Conservation (phyloP, 306 rosid species). For the Amphicarpaea edgeworthii region DNA sequence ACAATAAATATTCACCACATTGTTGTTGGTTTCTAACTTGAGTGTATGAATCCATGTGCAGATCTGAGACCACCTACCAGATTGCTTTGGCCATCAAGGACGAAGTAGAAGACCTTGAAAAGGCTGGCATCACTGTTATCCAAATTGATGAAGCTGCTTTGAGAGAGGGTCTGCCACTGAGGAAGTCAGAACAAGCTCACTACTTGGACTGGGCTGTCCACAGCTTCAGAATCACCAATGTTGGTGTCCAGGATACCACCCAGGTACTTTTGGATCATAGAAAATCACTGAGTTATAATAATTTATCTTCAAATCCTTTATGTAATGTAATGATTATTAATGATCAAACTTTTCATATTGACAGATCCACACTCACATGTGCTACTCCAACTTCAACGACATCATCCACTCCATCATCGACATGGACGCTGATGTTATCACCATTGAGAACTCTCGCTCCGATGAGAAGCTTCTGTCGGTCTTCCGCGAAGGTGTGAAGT, state of each 20-base stretch:
- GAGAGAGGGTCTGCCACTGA: constrained; percentile 85
- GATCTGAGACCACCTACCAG: constrained; percentile 86
- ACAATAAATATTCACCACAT: not conserved
- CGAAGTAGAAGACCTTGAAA: constrained; percentile 94
- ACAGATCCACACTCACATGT: constrained; percentile 99
- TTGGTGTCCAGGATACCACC: constrained; percentile 78
- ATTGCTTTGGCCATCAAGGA: constrained; percentile 94
- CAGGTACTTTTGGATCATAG: constrained; percentile 63
- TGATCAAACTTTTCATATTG: not conserved
- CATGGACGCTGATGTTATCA: constrained; percentile 95
- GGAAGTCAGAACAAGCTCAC: constrained; percentile 88
- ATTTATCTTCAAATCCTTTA: too few relatives aligned
- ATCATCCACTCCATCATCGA: constrained; percentile 90
- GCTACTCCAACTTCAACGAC: constrained; percentile 96
- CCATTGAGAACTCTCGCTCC: constrained; percentile 94
- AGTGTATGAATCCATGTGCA: constrained; percentile 38
- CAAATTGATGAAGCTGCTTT: constrained; percentile 96
- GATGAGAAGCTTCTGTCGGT: constrained; percentile 93
- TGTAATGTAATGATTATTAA: too few relatives aligned
- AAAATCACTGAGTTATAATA: not conserved
- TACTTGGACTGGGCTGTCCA: constrained; percentile 98
- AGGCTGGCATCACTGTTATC: constrained; percentile 76
- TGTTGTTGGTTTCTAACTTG: constrained; percentile 40
- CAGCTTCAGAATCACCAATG: constrained; percentile 87
- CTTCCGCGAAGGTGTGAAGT: constrained; percentile 97